A percentile compares a stretch with the other conserved stretches of the same genome.
Conservation (phyloP, 202 grass and related monocot genomes). For the Saccharum hybrid region DNA sequence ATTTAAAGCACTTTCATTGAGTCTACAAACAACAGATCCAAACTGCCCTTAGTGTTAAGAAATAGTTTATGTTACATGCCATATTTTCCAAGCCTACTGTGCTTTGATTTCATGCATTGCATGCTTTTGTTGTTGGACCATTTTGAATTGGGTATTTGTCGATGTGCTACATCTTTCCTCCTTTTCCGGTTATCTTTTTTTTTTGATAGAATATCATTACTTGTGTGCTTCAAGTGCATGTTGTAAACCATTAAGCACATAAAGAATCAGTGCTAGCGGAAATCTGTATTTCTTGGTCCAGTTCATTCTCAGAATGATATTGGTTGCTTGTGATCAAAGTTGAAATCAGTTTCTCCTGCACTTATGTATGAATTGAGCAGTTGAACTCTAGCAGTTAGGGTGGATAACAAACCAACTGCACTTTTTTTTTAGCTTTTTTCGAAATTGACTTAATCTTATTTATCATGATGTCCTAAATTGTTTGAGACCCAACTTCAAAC, state of each 20-base stretch:
- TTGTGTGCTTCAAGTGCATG: slow-evolving; percentile 27
- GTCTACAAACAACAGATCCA: background rate
- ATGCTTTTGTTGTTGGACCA: slow-evolving; percentile 2
- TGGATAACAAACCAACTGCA: background rate
- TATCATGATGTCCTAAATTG: background rate
- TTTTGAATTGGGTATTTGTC: slow-evolving; percentile 2
- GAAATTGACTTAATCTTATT: background rate
- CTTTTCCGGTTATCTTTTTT: background rate
- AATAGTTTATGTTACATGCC: background rate
- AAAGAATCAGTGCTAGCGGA: background rate
- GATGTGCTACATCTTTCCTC: background rate
- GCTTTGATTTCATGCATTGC: slow-evolving; percentile 15
- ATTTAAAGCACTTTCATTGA: background rate
- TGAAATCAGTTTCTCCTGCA: background rate
- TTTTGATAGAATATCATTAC: background rate
- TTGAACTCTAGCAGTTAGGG: background rate
- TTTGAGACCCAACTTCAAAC: background rate
- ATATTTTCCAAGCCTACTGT: background rate
- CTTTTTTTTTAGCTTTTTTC: background rate
- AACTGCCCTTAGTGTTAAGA: background rate
- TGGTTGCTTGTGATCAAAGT: background rate
- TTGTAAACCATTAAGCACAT: background rate
- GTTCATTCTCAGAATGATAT: slow-evolving; percentile 7
- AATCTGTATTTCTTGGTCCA: slow-evolving; percentile 4
- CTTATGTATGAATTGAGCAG: background rate